These are phyloP conservation scores for Ogataea polymorpha DNA, from an alignment of 805 yeast genomes.

Conservation along the genomic window DNA sequence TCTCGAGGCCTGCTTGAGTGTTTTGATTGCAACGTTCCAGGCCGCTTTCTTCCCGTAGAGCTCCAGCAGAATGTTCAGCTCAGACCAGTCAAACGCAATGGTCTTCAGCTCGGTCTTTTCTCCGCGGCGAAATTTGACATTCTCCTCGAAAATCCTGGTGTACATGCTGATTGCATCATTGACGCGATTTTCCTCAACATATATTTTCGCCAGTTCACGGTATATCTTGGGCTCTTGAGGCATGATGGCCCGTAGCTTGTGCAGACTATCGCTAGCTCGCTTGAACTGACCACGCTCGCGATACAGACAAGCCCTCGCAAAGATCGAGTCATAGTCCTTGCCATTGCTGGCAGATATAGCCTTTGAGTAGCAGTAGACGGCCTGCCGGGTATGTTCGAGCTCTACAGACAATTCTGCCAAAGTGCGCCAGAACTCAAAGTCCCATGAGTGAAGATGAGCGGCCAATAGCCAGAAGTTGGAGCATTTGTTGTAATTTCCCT, in stretches of 20 bases:
- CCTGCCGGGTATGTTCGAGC: constrained; percentile 69
- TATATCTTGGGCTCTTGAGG: constrained; percentile 62
- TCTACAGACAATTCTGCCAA: constrained; percentile 68
- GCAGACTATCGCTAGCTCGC: constrained; percentile 72
- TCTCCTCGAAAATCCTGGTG: constrained; percentile 57
- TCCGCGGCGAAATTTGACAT: constrained; percentile 40
- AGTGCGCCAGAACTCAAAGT: constrained; percentile 72
- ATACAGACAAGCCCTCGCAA: constrained; percentile 65
- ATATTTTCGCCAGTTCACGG: constrained; percentile 55
- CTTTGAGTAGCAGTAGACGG: constrained; percentile 71
- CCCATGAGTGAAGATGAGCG: constrained; percentile 72
- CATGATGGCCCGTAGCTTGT: constrained; percentile 49
- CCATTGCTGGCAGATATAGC: constrained; percentile 47
- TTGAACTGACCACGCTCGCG: constrained; percentile 63
- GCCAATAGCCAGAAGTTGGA: constrained; percentile 81
- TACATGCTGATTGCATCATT: constrained; percentile 76
- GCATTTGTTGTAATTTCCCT: constrained; percentile 66
- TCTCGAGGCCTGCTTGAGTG: constrained; percentile 69
- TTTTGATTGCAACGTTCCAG: constrained; percentile 59
- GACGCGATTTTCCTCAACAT: constrained; percentile 53
- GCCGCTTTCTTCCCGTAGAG: constrained; percentile 68
- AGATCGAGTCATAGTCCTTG: constrained; percentile 52
- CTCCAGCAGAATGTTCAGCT: constrained; percentile 79
- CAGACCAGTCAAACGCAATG: constrained; percentile 80
- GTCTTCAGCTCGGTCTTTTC: constrained; percentile 26